These are phyloP conservation scores for Leptographium procerum DNA, from an alignment of 2,329 filamentous ascomycete genomes.

Conservation along the genomic window DNA sequence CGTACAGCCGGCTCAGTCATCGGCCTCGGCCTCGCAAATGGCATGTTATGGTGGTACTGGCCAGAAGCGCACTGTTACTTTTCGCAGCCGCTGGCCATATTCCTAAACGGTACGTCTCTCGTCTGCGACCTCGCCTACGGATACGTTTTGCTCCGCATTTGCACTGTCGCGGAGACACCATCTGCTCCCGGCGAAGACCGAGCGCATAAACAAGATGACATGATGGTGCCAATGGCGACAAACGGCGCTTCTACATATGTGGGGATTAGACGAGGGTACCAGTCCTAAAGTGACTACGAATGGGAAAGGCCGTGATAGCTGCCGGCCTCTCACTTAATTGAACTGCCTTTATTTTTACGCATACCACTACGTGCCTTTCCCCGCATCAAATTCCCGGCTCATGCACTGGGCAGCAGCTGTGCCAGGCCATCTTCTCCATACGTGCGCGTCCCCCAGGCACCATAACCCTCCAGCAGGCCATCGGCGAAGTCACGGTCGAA, in stretches of 20 bases:
- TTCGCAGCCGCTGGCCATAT: constrained; percentile 28
- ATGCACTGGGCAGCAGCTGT: background rate
- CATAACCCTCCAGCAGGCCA: background rate
- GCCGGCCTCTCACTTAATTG: too few species aligned
- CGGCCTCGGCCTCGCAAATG: constrained; percentile 27
- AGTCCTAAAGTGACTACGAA: too few species aligned
- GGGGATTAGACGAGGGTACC: too few species aligned
- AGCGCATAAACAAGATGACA: background rate
- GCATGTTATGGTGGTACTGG: constrained; percentile 37
- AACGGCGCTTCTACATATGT: too few species aligned
- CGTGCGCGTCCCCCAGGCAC: background rate
- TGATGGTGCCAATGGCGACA: too few species aligned
- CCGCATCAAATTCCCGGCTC: background rate
- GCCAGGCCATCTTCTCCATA: background rate
- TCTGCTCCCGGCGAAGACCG: too few species aligned
- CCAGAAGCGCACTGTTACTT: constrained; percentile 38
- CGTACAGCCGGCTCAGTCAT: constrained; percentile 30
- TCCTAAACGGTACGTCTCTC: constrained; percentile 28
- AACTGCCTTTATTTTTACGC: too few species aligned
- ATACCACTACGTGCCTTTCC: too few species aligned
- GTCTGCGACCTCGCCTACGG: constrained; percentile 31
- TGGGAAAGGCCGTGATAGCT: too few species aligned
- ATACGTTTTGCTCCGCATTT: background rate
- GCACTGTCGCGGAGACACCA: background rate
- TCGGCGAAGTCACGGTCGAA: background rate